Evolutionary conservation across 2,329 filamentous ascomycete genomes (phyloP), one percentile per base, ranked within the genome.

Genomic region (Fusarium sp.): DNA sequence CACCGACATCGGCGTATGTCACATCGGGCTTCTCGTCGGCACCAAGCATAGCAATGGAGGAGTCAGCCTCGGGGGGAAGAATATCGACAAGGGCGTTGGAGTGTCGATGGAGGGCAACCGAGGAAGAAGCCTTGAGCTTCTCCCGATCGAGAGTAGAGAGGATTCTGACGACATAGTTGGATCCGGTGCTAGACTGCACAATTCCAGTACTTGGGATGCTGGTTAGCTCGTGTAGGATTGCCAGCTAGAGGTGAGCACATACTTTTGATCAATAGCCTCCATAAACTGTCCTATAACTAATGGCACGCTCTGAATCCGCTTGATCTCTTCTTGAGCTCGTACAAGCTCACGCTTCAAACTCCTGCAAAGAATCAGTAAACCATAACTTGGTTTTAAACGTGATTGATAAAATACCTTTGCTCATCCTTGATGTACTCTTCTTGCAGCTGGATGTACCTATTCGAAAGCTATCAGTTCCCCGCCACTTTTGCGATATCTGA

Each of bases 391-490:
- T 1, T 21, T 10, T 25, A n/a, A 4, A 9, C 25, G 15, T 4
- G 12, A 48, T 18, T 23, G 10, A 41, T 60, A 42, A 68, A 81
- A 61, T 84, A 93, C 92, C 94, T 92, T 86, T 99, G 96, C 87
- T 99, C 96, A 90, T 99, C 96, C 86, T 99, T 99, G 90, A 99
- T 99, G 84, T 99, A 99, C 83, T 99, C 96, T 84, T 99, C 96
- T 85, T 99, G 96, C 78, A 99, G 89, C 84, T 98, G 94, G 82
- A 98, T 97, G 83, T 97, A 94, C 82, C 92, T 94, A 77, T 73
- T 63, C 38, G 63, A 83, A 80, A 45, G 57, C 62, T 67, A 73
- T 73, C 46, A 76, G 66, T 52, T 45, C 60, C 66, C 48, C 31
- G 27, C 57, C 42, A 37, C 44, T 46, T 46, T 57, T 49, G 57